Evolutionary conservation across 768 basidiomycete genomes (phyloP).

Genomic region (Suillus occidentalis): DNA sequence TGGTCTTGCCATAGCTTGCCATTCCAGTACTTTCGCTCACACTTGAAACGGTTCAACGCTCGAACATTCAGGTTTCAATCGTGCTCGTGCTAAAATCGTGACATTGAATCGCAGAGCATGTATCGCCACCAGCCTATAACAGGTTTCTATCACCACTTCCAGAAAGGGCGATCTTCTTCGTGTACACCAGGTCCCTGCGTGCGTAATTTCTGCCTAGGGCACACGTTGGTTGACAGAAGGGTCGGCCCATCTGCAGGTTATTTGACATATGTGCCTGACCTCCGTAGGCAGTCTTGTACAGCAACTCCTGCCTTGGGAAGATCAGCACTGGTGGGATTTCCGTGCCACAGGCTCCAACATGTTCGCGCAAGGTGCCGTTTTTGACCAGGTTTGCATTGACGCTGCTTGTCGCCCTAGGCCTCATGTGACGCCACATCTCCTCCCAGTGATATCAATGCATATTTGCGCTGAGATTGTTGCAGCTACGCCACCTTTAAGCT

Average conservation of each 20-base stretch:
- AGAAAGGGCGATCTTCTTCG: conserved; percentile 9
- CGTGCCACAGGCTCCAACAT: background rate
- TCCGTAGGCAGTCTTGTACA: background rate
- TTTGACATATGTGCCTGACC: background rate
- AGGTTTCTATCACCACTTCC: background rate
- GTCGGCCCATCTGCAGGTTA: background rate
- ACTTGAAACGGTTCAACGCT: too few species aligned
- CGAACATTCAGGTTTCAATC: too few species aligned
- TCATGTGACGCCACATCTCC: background rate
- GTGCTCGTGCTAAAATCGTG: too few species aligned
- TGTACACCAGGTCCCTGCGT: conserved; percentile 29
- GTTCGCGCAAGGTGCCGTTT: background rate
- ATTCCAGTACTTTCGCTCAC: too few species aligned
- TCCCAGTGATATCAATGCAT: too few species aligned
- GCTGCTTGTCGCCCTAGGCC: background rate
- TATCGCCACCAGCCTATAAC: too few species aligned
- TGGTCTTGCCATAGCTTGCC: too few species aligned
- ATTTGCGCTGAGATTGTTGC: background rate
- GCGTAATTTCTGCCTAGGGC: conserved; percentile 17
- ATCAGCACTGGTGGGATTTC: background rate
- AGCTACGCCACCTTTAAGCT: background rate
- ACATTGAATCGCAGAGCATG: too few species aligned
- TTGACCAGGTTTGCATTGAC: background rate
- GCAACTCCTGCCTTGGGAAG: background rate
- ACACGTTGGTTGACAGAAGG: background rate